Base-by-base conservation (phyloP, 208 protist genomes). In the Phytomonas sp. region DNA sequence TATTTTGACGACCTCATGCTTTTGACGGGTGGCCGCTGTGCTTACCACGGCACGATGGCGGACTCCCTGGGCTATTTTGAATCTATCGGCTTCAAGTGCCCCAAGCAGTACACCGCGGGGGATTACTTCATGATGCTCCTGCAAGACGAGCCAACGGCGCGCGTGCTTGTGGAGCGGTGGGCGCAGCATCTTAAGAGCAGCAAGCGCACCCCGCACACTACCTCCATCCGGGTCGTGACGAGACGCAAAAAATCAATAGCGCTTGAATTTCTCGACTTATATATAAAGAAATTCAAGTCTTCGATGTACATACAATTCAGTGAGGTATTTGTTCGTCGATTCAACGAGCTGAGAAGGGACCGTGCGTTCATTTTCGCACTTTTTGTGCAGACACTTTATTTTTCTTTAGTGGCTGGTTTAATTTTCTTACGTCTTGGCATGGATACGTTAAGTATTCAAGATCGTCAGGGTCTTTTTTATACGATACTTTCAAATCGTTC, bases 1-100 rank as follows among this genome's bases (percentile, higher is more conserved):
- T 76, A 87, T 66, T 98, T 98, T 81, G 94, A 98, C 63, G 79
- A 96, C 37, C 62, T 98, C 29, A 86, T 98, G 77, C 79, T 98
- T 45, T 75, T 98, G 67, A 79, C 73, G 29, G 66, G 81, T 42
- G 96, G 96, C 32, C 73, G 74, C 23, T 79, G 85, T 63, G 84
- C 82, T 30, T 98, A 96, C 79, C 83, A 90, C 77, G 95, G 95
- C 31, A 78, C 81, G 31, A 88, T 84, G 79, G 45, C 49, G 31
- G 77, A 88, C 29, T 75, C 81, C n/a, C 8, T 92, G 56, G 71
- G 45, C 33, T 97, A 96, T 76, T 97, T 98, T 74, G 69, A 81
- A 37, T 86, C 77, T 4, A 87, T 94, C 45, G 91, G 87, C 19
- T 92, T 86, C 71, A 63, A 73, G 16, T 88, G 79, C 71, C 93